Evolutionary conservation across 2,329 filamentous ascomycete genomes (phyloP), one percentile per base, ranked within the genome.

Genomic region (Sarocladium strictum): DNA sequence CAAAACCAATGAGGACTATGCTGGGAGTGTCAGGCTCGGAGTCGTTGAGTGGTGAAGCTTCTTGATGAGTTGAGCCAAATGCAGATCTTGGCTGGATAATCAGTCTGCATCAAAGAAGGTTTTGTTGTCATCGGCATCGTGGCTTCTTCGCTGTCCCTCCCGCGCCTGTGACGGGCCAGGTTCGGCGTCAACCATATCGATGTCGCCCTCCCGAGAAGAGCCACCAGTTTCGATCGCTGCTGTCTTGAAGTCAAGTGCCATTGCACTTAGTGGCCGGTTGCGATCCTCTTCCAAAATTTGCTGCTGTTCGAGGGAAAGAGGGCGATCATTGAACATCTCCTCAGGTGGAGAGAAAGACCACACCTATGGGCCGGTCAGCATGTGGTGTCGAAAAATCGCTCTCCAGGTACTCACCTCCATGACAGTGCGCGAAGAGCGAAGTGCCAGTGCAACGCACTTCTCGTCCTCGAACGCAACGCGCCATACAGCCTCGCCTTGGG

Each of bases 401-500:
- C 14, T 5, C 38, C 23, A 14, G 43, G 29, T 49, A 69, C 85
- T 75, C 74, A 95, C 93, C 85, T 99, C 94, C 94, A 99, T 99
- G 58, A 97, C 88, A 0, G 95, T 97, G 58, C 92, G 85, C 55
- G 85, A 86, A 53, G 84, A 84, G 57, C 93, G 82, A 63, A 90
- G 87, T 9, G 94, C 94, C 78, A 99, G 89, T 29, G 96, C 93
- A 27, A 99, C 93, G 56, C 93, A 96, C 70, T 97, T 97, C 71
- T 99, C 94, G 60, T 96, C 93, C 67, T 99, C 94, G 68, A 99
- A 99, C 0, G 95, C 94, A 32, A 99, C 93, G 57, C 94, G 83
- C 94, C 94, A 99, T 0, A 99, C 94, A 15, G 93, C 92, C 66
- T 99, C 93, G 0, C 93, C 90, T 53, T 93, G 91, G 19, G 87